Evolutionary conservation across 2,329 filamentous ascomycete genomes (phyloP).

Genomic region (Leptographium wingfieldii): DNA sequence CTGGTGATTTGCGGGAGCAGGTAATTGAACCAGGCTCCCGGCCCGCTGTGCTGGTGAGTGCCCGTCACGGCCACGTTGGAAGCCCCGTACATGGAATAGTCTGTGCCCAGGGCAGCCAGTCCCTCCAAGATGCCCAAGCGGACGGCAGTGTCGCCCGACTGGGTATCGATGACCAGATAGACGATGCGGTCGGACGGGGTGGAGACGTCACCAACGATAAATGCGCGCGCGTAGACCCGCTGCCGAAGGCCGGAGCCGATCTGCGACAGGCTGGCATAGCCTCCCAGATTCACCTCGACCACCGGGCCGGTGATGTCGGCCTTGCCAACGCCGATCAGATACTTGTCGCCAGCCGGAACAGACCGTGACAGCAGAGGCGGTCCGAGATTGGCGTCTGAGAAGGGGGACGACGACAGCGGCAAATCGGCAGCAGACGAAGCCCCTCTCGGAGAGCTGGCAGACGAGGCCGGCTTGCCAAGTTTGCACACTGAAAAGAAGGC

Average conservation of each 20-base stretch:
- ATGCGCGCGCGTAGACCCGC: slow-evolving; percentile 76
- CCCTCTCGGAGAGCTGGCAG: background rate
- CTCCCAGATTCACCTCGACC: slow-evolving; percentile 83
- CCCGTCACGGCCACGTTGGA: slow-evolving; percentile 82
- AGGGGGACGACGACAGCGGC: background rate
- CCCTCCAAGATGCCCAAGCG: slow-evolving; percentile 76
- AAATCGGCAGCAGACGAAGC: background rate
- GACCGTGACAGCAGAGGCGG: slow-evolving; percentile 11
- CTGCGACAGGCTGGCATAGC: slow-evolving; percentile 79
- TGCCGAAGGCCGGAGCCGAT: slow-evolving; percentile 75
- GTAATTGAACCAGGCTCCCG: slow-evolving; percentile 90
- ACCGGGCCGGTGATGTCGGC: slow-evolving; percentile 58
- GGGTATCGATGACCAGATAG: slow-evolving; percentile 77
- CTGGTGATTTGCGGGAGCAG: slow-evolving; percentile 83
- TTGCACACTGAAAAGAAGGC: slow-evolving; percentile 10
- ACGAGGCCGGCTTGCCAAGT: background rate
- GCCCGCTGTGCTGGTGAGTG: slow-evolving; percentile 85
- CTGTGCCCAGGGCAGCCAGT: slow-evolving; percentile 52
- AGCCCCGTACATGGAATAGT: slow-evolving; percentile 63
- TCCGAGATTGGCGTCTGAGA: background rate
- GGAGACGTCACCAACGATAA: slow-evolving; percentile 63
- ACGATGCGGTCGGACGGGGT: slow-evolving; percentile 61
- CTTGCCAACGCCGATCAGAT: slow-evolving; percentile 43
- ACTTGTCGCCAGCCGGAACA: slow-evolving; percentile 24
- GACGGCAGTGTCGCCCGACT: slow-evolving; percentile 80